A percentile compares a stretch with the other conserved stretches of the same genome.
phyloP scores from a whole-genome alignment of 2,329 filamentous ascomycete genomes.

The Neopestalotiopsis sp. region DNA sequence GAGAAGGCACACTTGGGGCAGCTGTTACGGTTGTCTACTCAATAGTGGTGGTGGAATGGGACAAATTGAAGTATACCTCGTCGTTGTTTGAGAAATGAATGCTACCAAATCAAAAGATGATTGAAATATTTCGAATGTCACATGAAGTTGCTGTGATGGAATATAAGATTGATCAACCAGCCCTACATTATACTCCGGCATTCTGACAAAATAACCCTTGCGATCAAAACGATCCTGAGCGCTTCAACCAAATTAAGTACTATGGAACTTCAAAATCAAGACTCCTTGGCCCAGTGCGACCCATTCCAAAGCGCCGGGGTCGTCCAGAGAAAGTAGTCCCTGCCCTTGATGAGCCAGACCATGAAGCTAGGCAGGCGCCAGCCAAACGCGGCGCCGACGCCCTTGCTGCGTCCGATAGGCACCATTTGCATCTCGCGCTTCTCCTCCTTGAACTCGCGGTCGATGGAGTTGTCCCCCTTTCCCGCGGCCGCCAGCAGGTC shows the following conservation, averaged over 20 bases:
- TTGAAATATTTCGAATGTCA: too few relatives aligned
- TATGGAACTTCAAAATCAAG: neutral
- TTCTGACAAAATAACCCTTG: neutral
- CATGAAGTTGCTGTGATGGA: too few relatives aligned
- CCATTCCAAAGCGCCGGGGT: slow-evolving; percentile 54
- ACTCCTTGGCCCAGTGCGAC: slow-evolving; percentile 47
- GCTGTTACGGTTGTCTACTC: too few relatives aligned
- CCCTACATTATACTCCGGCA: neutral
- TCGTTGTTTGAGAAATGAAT: too few relatives aligned
- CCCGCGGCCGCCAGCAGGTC: slow-evolving; percentile 48
- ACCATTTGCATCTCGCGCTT: slow-evolving; percentile 51
- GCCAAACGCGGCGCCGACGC: slow-evolving; percentile 51
- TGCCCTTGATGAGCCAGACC: slow-evolving; percentile 55
- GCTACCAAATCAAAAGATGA: too few relatives aligned
- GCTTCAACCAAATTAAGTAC: neutral
- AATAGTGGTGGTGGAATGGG: too few relatives aligned
- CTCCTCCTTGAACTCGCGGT: slow-evolving; percentile 48
- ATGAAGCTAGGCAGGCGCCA: slow-evolving; percentile 48
- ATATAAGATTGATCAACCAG: too few relatives aligned
- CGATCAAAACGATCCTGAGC: neutral
- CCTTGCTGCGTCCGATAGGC: slow-evolving; percentile 50
- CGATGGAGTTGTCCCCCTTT: slow-evolving; percentile 20
- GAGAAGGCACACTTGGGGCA: too few relatives aligned
- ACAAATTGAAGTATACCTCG: too few relatives aligned
- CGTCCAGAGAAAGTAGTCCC: slow-evolving; percentile 59